Base-by-base conservation (phyloP, 768 basidiomycete species). In the Lactifluus echinatus region DNA sequence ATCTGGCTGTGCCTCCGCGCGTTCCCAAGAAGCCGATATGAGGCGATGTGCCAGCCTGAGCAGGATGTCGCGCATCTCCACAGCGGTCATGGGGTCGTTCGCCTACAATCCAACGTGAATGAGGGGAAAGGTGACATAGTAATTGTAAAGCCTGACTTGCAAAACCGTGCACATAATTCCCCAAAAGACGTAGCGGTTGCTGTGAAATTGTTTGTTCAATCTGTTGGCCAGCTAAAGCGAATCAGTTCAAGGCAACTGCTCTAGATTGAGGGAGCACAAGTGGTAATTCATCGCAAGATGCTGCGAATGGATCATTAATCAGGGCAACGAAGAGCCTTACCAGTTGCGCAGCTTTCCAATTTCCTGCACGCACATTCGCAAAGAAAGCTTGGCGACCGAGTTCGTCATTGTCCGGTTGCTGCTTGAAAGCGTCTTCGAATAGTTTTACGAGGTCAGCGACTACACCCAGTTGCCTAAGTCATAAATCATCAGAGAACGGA, bases 281-380 rank as follows among this genome's bases (percentile, higher is more conserved):
- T 40, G 29, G n/a, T 10, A 14, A 23, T 37, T 19, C 21, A n/a
- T 45, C 19, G 19, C 10, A 62, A 8, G 24, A 53, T 10, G 51
- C 19, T 49, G 29, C 14, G 15, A 44, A 23, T 12, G 17, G 15
- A 10, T 4, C 11, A 14, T 17, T 24, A n/a, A 19, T 7, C n/a
- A 45, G 31, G 31, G 19, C 45, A 42, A n/a, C 17, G 28, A 34
- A 48, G 33, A 43, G n/a, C 61, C 67, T 55, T 64, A 87, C 89
- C 75, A 85, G 84, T 68, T 93, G 91, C 23, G 87, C 89, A 44
- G 83, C 79, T 69, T 91, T 93, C 91, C 91, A 93, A 62, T 87
- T 83, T 15, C 78, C 79, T 31, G 85, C 81, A 58, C 88, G 81
- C 33, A 86, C 81, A 66, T 91, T 87, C 19, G 90, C 89, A 67